Percentiles rank a stretch among this genome's conserved stretches.
These are phyloP conservation scores for Pseudogymnoascus sp. DNA, from an alignment of 2,329 filamentous ascomycete genomes.

Conservation along the genomic window DNA sequence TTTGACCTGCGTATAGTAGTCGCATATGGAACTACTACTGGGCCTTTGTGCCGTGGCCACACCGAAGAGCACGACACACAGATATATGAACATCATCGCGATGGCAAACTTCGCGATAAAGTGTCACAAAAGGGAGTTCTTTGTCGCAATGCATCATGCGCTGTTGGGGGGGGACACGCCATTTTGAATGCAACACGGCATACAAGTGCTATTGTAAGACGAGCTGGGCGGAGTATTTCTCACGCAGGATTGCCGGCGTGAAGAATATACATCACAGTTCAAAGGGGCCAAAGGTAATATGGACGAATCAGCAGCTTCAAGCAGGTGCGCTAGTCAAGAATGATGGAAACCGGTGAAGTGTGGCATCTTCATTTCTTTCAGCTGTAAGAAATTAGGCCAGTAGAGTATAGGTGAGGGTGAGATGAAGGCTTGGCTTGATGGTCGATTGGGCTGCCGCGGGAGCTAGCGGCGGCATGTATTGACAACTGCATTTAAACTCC, in stretches of 20 bases:
- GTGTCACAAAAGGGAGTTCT: background rate
- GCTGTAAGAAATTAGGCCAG: background rate
- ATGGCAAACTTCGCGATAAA: background rate
- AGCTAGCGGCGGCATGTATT: background rate
- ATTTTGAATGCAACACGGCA: background rate
- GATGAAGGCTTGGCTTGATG: background rate
- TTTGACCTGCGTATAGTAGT: constrained; percentile 25
- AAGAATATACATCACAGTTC: background rate
- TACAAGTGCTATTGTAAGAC: constrained; percentile 1
- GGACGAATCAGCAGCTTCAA: background rate
- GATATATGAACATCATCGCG: background rate
- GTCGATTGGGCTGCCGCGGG: background rate
- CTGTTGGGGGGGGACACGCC: background rate
- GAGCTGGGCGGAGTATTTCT: background rate
- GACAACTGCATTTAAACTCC: background rate
- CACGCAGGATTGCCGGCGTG: background rate
- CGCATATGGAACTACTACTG: constrained; percentile 28
- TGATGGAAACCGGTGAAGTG: background rate
- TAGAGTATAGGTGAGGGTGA: background rate
- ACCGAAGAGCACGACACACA: constrained; percentile 3
- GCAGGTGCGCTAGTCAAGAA: background rate
- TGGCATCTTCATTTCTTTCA: background rate
- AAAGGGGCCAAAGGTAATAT: background rate
- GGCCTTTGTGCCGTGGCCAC: constrained; percentile 18
- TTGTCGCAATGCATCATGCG: background rate